These are phyloP conservation scores for Syzygium aromaticum DNA, from an alignment of 345 rosid genomes.

Conservation along the genomic window DNA sequence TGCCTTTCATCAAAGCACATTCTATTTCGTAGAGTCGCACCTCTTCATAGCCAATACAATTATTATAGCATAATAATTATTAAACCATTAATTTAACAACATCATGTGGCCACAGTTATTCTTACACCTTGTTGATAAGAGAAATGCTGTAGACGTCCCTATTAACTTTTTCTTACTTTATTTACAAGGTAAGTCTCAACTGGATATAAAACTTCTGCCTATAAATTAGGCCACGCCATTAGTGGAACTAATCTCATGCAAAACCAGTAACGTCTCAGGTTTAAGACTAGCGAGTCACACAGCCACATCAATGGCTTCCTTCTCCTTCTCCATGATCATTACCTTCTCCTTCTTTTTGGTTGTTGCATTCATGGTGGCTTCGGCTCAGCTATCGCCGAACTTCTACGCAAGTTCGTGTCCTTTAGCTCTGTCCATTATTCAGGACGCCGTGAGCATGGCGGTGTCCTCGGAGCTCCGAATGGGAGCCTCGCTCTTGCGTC, in stretches of 20 bases:
- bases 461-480: slow-evolving; percentile 14
- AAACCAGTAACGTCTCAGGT: background rate
- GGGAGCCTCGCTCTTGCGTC: slow-evolving; percentile 32
- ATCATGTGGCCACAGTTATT: too few species aligned
- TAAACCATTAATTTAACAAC: too few species aligned
- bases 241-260: background rate
- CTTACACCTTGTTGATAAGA: background rate
- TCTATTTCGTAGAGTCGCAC: too few species aligned
- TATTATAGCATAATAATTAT: too few species aligned
- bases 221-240: background rate
- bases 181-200: background rate
- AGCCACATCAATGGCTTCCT: background rate
- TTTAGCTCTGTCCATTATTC: slow-evolving; percentile 9
- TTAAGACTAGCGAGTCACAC: background rate
- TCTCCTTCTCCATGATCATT: background rate
- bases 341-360: background rate
- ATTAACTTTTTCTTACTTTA: background rate
- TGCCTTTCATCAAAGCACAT: too few species aligned
- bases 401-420: slow-evolving; percentile 25
- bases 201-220: background rate
- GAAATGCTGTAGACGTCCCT: background rate
- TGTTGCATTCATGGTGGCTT: background rate
- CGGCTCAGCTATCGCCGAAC: slow-evolving; percentile 13
- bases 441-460: slow-evolving; percentile 10
- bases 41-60: too few species aligned